Evolutionary conservation across 345 rosid species (phyloP), one percentile per base, ranked within the genome.

Genomic region (Brassica napus): DNA sequence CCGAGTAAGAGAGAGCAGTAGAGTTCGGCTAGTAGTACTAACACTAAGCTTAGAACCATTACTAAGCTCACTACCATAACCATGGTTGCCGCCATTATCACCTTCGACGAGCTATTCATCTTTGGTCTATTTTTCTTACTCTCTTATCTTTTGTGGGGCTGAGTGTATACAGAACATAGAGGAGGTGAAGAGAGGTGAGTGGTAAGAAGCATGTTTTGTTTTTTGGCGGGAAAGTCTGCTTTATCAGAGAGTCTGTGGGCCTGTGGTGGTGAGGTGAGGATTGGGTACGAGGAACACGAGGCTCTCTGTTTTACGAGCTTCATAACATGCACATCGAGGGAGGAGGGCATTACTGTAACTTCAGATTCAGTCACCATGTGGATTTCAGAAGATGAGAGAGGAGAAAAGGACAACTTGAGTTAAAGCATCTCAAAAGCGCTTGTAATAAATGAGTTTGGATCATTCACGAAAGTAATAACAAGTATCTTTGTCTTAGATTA

Each of bases 31-130:
- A 94, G 85, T 0, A 95, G 86, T 21, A 95, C 89, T 16, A 95
- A 75, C 68, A 95, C 88, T 21, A 95, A 85, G 76, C 84, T 85
- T 69, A 91, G 77, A 1, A 95, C 97, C 73, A 92, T 84, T 80
- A 91, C 94, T 10, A 95, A 83, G 77, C 87, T 88, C 10, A 86
- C 89, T 32, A 89, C 94, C 97, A 95, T 91, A 0, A 87, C 87
- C 73, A 91, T 83, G 2, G 97, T 92, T 15, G 98, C 98, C 49
- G 90, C 97, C 89, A 92, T 86, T 34, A 91, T 89, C 52, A 95
- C 91, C 84, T 91, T 88, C 11, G 97, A 87, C 4, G 96, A 81
- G 72, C 87, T 89, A 82, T 87, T 88, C 98, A 94, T 92, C 58
- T 82, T 39, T 39, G 12, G 47, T 39, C 47, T 69, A n/a, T n/a